phyloP scores from a whole-genome alignment of 2,329 filamentous ascomycete genomes.

The Oidium heveae region DNA sequence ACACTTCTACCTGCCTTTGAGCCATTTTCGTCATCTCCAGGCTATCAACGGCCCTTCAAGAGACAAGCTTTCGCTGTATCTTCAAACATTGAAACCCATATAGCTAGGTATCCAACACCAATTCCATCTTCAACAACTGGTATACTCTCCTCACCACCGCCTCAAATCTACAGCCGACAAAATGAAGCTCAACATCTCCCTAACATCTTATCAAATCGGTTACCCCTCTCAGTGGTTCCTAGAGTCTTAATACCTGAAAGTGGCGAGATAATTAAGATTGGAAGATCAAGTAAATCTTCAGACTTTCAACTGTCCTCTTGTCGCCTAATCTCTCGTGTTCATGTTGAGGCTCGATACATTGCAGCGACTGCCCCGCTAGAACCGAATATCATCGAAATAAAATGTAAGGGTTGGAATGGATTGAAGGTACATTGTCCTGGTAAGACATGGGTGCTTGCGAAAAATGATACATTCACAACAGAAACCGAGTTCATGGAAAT shows the following conservation, averaged over 20 bases:
- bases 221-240: constrained; percentile 63
- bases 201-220: constrained; percentile 39
- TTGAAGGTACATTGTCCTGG: constrained; percentile 80
- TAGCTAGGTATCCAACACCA: constrained; percentile 62
- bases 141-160: constrained; percentile 69
- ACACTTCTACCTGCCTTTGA: constrained; percentile 58
- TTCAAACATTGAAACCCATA: constrained; percentile 13
- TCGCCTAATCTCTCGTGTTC: constrained; percentile 75
- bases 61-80: constrained; percentile 29
- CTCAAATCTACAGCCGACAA: constrained; percentile 25
- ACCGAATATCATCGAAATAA: constrained; percentile 58
- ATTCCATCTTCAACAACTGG: constrained; percentile 84
- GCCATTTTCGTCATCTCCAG: constrained; percentile 49
- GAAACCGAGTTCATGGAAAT: constrained; percentile 74
- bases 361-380: constrained; percentile 40
- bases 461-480: constrained; percentile 73
- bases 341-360: constrained; percentile 71
- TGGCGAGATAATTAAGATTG: constrained; percentile 66
- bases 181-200: constrained; percentile 34
- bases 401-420: constrained; percentile 91
- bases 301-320: constrained; percentile 84
- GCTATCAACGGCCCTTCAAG: constrained; percentile 42
- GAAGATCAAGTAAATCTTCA: constrained; percentile 83
- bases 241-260: constrained; percentile 55
- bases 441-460: constrained; percentile 59